Percentiles rank a stretch among this genome's conserved stretches.
These are phyloP conservation scores for Aspergillus vadensis DNA, from an alignment of 2,329 filamentous ascomycete species.

Conservation along the genomic window DNA sequence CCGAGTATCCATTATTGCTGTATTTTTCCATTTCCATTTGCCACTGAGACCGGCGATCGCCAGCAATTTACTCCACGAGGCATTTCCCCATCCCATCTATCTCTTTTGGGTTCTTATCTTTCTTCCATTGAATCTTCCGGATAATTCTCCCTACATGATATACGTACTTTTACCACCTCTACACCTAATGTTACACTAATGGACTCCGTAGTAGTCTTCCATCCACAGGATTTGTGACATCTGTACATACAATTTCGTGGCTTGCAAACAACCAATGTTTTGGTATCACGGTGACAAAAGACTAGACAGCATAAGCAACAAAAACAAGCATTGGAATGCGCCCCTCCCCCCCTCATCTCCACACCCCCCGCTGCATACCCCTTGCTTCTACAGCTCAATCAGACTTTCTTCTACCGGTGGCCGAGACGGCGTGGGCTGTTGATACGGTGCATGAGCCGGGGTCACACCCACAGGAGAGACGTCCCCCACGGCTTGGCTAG, in stretches of 20 bases:
- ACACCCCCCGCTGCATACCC: background rate
- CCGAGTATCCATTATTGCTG: no score
- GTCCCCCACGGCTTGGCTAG: conserved; percentile 21
- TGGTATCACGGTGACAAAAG: conserved; percentile 30
- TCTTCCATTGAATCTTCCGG: no score
- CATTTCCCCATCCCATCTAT: no score
- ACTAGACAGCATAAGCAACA: conserved; percentile 15
- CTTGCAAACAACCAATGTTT: conserved; percentile 24
- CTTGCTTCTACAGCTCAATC: conserved; percentile 30
- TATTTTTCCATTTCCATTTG: background rate
- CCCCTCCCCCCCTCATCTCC: background rate
- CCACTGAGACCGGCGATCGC: background rate
- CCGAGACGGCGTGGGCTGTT: conserved; percentile 25
- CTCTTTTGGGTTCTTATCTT: no score
- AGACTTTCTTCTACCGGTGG: conserved; percentile 34
- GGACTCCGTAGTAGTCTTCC: background rate
- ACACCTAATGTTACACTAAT: no score
- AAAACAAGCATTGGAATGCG: background rate
- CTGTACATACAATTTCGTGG: conserved; percentile 21
- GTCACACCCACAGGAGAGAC: conserved; percentile 22
- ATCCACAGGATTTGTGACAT: background rate
- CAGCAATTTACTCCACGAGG: no score
- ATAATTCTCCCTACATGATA: no score
- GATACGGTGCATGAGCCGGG: conserved; percentile 20
- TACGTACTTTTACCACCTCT: no score